phyloP scores from a whole-genome alignment of 768 basidiomycete species.

The Gloeostereum incarnatum region DNA sequence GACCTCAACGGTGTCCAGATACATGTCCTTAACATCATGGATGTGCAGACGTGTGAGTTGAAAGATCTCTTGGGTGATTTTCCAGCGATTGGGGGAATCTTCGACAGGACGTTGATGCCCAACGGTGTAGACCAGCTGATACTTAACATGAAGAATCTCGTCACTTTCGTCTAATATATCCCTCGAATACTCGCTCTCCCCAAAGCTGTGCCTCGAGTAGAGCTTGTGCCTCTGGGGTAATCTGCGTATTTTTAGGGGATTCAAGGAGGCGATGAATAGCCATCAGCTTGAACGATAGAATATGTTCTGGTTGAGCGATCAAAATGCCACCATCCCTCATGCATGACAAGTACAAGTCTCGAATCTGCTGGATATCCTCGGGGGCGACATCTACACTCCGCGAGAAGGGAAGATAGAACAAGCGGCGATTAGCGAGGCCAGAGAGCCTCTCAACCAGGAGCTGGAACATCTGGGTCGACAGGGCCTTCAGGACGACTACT shows the following conservation, averaged over 20 bases:
- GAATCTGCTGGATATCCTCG: slow-evolving; percentile 14
- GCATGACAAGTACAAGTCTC: slow-evolving; percentile 26
- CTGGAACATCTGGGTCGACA: slow-evolving; percentile 38
- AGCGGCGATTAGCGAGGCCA: slow-evolving; percentile 33
- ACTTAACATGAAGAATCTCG: slow-evolving; percentile 35
- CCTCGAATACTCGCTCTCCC: slow-evolving; percentile 16
- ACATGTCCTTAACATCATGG: slow-evolving; percentile 5
- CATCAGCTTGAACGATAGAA: slow-evolving; percentile 41
- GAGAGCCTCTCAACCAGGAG: slow-evolving; percentile 31
- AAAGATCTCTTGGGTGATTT: slow-evolving; percentile 26
- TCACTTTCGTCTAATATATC: slow-evolving; percentile 40
- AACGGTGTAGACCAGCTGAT: slow-evolving; percentile 39
- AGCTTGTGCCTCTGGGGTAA: slow-evolving; percentile 5
- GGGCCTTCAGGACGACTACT: slow-evolving; percentile 38
- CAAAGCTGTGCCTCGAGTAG: slow-evolving; percentile 19
- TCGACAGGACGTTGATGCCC: slow-evolving; percentile 26
- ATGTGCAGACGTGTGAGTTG: slow-evolving; percentile 14
- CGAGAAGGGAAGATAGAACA: slow-evolving; percentile 43
- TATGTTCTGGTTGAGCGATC: slow-evolving; percentile 42
- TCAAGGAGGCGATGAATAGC: slow-evolving; percentile 25
- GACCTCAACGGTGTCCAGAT: slow-evolving; percentile 15
- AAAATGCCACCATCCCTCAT: slow-evolving; percentile 29
- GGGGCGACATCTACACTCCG: slow-evolving; percentile 20
- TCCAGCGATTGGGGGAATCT: slow-evolving; percentile 33
- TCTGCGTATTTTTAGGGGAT: slow-evolving; percentile 1